Evolutionary conservation across 106 monocot species (phyloP).

Genomic region (Posidonia australis): DNA sequence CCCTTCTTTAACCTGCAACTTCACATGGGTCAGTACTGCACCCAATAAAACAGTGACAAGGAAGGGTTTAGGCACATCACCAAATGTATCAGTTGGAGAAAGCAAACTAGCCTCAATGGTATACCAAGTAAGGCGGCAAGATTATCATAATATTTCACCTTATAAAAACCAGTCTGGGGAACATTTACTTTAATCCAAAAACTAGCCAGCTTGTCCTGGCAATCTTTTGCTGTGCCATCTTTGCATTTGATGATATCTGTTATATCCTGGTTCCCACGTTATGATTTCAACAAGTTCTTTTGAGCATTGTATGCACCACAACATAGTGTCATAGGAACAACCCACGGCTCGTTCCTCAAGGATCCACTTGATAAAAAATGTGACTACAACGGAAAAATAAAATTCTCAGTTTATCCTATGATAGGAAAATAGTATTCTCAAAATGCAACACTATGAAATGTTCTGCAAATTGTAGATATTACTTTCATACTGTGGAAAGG

Average conservation of each 20-base stretch:
- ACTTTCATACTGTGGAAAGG: too few species aligned
- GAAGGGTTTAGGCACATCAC: conserved; percentile 20
- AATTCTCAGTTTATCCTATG: too few species aligned
- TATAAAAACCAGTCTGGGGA: conserved; percentile 87
- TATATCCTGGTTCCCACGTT: conserved; percentile 45
- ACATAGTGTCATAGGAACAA: conserved; percentile 73
- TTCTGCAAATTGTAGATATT: too few species aligned
- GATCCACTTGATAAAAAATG: conserved; percentile 86
- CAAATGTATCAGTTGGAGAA: conserved; percentile 71
- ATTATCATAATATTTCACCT: conserved; percentile 77
- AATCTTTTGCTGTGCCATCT: too few species aligned
- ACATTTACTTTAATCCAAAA: conserved; percentile 89
- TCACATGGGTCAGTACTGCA: not conserved
- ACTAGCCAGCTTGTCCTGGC: conserved; percentile 2
- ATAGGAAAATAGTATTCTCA: not conserved
- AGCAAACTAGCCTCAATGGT: conserved; percentile 63
- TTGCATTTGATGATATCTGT: conserved; percentile 21
- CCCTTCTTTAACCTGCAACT: too few species aligned
- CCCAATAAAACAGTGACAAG: not conserved
- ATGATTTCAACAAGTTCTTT: conserved; percentile 51
- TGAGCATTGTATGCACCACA: conserved; percentile 49
- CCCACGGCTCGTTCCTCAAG: conserved; percentile 66
- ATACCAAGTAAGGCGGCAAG: conserved; percentile 55
- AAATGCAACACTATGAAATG: too few species aligned
- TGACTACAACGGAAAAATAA: conserved; percentile 28